Percentiles rank a stretch among this genome's conserved stretches.
Evolutionary conservation across 148 eudicot species (phyloP).

Genomic region (Fagopyrum homotropicum): DNA sequence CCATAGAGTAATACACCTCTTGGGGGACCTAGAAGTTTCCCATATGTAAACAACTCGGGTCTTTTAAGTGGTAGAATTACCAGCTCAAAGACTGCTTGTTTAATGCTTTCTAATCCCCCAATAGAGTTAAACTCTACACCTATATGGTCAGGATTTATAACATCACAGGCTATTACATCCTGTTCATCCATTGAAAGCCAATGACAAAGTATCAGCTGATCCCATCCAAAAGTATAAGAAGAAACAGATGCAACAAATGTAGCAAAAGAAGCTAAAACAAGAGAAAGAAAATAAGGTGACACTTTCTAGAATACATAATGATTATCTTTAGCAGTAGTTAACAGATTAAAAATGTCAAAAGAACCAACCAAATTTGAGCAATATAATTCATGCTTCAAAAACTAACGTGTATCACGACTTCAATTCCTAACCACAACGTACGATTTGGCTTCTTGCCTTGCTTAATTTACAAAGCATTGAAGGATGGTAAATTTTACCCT

Average conservation of each 20-base stretch:
- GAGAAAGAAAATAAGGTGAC: not conserved
- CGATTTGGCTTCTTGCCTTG: not conserved
- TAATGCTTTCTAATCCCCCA: slow-evolving; percentile 83
- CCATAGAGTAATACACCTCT: slow-evolving; percentile 92
- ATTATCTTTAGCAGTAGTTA: too few species aligned
- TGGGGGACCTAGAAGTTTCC: slow-evolving; percentile 85
- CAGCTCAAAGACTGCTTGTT: slow-evolving; percentile 68
- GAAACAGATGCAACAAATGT: not conserved
- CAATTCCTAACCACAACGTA: not conserved
- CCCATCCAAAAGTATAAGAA: not conserved
- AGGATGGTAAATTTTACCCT: not conserved
- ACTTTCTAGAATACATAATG: not conserved
- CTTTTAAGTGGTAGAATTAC: slow-evolving; percentile 82
- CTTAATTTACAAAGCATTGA: not conserved
- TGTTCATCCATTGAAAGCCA: slow-evolving; percentile 16
- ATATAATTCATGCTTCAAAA: not conserved
- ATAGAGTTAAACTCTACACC: slow-evolving; percentile 74
- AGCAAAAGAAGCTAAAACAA: not conserved
- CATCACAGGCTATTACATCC: slow-evolving; percentile 95
- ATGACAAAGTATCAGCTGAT: not conserved
- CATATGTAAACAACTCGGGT: slow-evolving; percentile 75
- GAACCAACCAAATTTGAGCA: not conserved
- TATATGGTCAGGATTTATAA: slow-evolving; percentile 82
- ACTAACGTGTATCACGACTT: not conserved
- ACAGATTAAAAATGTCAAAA: too few species aligned